Evolutionary conservation across 78 protist genomes (phyloP), one percentile per base, ranked within the genome.

Genomic region (Chrysochromulina parva): DNA sequence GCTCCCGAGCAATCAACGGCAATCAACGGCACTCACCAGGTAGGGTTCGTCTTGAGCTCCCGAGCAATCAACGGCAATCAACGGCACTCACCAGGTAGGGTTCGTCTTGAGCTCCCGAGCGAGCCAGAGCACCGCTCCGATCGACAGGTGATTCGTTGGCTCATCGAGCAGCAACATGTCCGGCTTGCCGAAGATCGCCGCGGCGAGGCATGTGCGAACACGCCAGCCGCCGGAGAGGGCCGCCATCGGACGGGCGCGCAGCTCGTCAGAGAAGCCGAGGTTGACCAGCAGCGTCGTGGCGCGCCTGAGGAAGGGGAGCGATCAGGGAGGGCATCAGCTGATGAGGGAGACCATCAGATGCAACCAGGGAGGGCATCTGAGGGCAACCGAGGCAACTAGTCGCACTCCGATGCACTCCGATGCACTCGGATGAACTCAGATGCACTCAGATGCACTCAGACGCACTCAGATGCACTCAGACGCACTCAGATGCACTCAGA

Each of bases 131-230:
- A 89, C 91, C 38, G 38, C 38, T 38, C 38, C 38, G 38, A 38
- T 38, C 38, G 38, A 38, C 38, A 38, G 38, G 38, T 38, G 38
- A 38, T 38, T 38, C 60, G 66, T 59, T 4, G 66, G 66, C 91
- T 97, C 99, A 82, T 98, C 99, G 26, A 98, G 95, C 71, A 98
- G 85, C 10, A 98, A 94, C 59, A 98, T 74, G 74, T 97, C 98
- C 4, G 99, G 98, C 92, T 90, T 84, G 55, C 94, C 82, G 57
- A 97, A 97, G 48, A 97, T 92, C 19, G 99, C 99, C 10, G 97
- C 94, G 0, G 99, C 99, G 19, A 59, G 66, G 4, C 99, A 95
- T 2, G 95, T 59, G 53, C 98, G 90, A 93, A 88, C 90, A 1
- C 90, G 78, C 90, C 90, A 88, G 20, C 90, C 58, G 76, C 90